Base-by-base conservation (phyloP, 176 grass and related monocot species). In the Puya raimondii region DNA sequence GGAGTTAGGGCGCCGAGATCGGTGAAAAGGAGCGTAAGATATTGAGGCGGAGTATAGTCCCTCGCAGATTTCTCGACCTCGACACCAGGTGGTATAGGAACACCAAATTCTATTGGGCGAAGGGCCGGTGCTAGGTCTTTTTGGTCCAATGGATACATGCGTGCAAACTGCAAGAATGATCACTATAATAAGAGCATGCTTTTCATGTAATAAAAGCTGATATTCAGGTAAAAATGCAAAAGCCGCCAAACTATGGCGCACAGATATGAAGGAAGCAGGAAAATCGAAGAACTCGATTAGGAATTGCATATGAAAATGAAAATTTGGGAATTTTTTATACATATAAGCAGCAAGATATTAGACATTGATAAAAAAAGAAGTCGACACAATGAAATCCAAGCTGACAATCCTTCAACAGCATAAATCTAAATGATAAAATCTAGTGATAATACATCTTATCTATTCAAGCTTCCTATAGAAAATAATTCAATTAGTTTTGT, bases 31-130 rank as follows among this genome's bases (percentile, higher is more conserved):
- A 91, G 79, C 0, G 85, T 91, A 8, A 88, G 89, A 56, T 88
- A 91, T 58, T 91, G 85, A 3, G 89, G 89, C 47, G 89, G 89
- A 16, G 89, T 91, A 67, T 91, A 91, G 64, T 91, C 89, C 64
- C 82, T 88, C 29, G 82, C 89, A 0, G 85, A 91, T 25, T 72
- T 91, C 74, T 91, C 89, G 0, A 91, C 85, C 57, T 88, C 85
- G 11, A 91, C 85, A 11, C 82, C 82, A 59, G 63, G 53, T 1
- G 89, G 85, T 69, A 83, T 27, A 4, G 82, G 82, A 16, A 91
- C 85, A 54, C 85, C 82, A 75, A 91, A 91, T 73, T 88, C 82
- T 49, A 91, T 91, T 3, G 89, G 79, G 3, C 85, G 79, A 26
- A 83, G 89, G 4, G 85, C 85, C 15, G 85, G 85, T 14, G 81